Base-by-base conservation (phyloP, 768 basidiomycete genomes). In the Leccinellum luteum region DNA sequence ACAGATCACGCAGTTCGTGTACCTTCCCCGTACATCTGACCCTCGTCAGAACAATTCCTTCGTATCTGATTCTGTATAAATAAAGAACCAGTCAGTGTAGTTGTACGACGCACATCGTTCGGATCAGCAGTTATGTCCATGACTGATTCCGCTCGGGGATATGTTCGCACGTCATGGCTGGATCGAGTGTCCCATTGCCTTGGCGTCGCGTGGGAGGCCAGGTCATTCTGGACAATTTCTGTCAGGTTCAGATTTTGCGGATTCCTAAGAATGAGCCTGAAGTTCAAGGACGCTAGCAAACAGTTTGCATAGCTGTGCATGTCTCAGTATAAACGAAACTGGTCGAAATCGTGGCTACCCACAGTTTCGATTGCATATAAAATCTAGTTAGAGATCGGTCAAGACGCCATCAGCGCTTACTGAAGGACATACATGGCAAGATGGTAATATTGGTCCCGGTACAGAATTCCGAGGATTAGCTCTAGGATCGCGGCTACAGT, bases 401-500 rank as follows among this genome's bases (percentile, higher is more conserved):
- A 23, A n/a, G 23, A 48, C 6, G 9, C 6, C 12, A 13, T 19
- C 1, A 9, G 10, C 6, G 4, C 21, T 23, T n/a, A n/a, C 3
- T 3, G 0, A 0, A 6, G 13, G 21, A 54, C 64, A 43, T 53
- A 65, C 64, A 65, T 13, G 2, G 64, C 38, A 6, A 53, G 0
- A n/a, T 65, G 60, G 52, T 50, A 59, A 10, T 44, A n/a, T 2
- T 32, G 28, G 1, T 55, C 8, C 3, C 2, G 4, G 4, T 45
- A 41, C 17, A 51, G 19, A 5, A 48, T 30, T 15, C 63, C 59
- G 30, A 64, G 27, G 12, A 58, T 23, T 3, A 65, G 30, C 30
- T 61, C 64, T 0, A 56, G 4, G n/a, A 64, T 41, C 7, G 54
- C 54, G 9, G 62, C 50, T 12, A 52, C 17, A 5, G 59, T 49